Evolutionary conservation across 345 rosid species (phyloP).

Genomic region (Melaleuca quinquenervia): DNA sequence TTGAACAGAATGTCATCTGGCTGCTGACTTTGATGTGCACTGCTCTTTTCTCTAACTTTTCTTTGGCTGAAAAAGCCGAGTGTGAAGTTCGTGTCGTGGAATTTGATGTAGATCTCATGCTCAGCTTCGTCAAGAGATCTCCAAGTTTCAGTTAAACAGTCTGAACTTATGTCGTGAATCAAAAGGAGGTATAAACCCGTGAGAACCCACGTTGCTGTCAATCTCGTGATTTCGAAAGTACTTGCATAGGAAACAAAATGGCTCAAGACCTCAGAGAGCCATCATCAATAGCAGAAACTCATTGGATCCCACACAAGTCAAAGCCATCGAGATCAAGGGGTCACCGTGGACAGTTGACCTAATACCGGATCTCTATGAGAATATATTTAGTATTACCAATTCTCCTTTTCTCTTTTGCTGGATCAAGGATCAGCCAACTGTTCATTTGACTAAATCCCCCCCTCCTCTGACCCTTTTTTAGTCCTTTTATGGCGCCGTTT

Average conservation of each 20-base stretch:
- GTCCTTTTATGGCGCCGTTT: neutral
- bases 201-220: neutral
- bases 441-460: conserved; percentile 1
- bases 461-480: neutral
- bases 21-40: neutral
- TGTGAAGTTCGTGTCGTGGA: neutral
- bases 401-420: neutral
- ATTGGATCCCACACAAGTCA: neutral
- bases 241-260: neutral
- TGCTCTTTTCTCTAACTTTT: neutral
- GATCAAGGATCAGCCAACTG: neutral
- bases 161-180: neutral
- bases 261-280: neutral
- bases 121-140: neutral
- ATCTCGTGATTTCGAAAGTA: neutral
- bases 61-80: neutral
- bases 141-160: neutral
- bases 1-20: neutral
- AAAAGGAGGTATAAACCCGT: neutral
- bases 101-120: neutral
- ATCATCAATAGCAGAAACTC: neutral
- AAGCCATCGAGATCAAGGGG: neutral
- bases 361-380: conserved; percentile 4
- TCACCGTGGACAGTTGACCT: conserved; percentile 5
- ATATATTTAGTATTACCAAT: neutral